Percentiles rank a stretch among this genome's conserved stretches.
These are phyloP conservation scores for Colletotrichum sp. DNA, from an alignment of 2,329 filamentous ascomycete genomes.

Conservation along the genomic window DNA sequence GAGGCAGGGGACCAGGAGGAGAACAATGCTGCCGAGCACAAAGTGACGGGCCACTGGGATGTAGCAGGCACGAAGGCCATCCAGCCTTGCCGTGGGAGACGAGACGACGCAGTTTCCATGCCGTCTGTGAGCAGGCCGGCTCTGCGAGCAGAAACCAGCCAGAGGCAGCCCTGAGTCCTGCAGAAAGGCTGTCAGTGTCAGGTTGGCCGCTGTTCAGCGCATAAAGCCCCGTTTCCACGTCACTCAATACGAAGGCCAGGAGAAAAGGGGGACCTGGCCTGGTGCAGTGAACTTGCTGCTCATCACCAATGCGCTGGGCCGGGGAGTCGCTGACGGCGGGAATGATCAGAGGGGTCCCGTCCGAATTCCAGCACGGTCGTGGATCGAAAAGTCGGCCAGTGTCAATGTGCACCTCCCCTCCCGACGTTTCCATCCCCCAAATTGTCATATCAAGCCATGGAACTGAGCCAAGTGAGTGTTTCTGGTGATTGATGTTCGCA, in stretches of 20 bases:
- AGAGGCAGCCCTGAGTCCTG: not conserved
- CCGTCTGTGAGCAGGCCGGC: not conserved
- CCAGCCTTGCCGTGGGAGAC: not conserved
- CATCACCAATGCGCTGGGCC: constrained; percentile 6
- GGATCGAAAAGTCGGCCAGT: not conserved
- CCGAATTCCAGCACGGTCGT: not conserved
- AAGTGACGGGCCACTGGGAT: not conserved
- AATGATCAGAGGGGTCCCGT: constrained; percentile 4
- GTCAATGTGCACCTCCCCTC: not conserved
- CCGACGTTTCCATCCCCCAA: not conserved
- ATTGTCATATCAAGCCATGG: constrained; percentile 1
- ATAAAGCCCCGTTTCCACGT: constrained; percentile 16
- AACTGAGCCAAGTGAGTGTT: not conserved
- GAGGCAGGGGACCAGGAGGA: not conserved
- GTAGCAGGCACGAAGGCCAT: not conserved
- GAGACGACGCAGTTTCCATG: not conserved
- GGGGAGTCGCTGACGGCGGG: not conserved
- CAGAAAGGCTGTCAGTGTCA: not conserved
- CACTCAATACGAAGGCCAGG: not conserved
- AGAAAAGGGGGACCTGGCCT: constrained; percentile 16
- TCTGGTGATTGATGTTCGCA: constrained; percentile 1
- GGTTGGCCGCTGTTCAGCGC: constrained; percentile 18
- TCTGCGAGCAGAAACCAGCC: not conserved
- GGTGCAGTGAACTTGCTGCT: not conserved
- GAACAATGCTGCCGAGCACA: constrained; percentile 4